A percentile compares a stretch with the other conserved stretches of the same genome.
Conservation (phyloP, 345 rosid species). For the Populus deltoides region DNA sequence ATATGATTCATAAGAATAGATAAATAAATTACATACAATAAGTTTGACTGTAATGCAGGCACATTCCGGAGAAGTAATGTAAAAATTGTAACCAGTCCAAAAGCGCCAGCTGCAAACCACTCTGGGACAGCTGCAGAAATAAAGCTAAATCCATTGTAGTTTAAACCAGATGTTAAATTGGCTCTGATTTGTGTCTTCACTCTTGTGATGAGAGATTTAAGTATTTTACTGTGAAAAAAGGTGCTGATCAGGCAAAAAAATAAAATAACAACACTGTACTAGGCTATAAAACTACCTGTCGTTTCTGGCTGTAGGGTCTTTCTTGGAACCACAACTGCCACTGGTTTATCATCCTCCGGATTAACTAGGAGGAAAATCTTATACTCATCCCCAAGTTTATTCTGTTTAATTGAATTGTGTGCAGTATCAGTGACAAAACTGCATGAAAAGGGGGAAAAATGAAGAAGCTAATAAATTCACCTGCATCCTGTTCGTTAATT, state of each 20-base stretch:
- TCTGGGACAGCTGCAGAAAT: constrained; percentile 79
- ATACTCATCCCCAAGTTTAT: constrained; percentile 73
- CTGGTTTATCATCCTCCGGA: constrained; percentile 96
- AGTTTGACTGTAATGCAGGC: constrained; percentile 76
- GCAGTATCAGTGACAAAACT: constrained; percentile 10
- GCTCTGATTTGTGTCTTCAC: neutral
- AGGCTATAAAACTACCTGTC: constrained; percentile 46
- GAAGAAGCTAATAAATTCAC: constrained; percentile 27
- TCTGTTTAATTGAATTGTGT: constrained; percentile 39
- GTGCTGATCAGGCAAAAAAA: neutral
- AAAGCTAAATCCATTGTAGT: neutral
- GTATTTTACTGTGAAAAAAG: neutral
- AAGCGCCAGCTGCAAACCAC: constrained; percentile 96
- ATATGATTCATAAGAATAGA: neutral
- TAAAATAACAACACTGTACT: neutral
- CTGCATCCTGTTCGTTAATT: constrained; percentile 70
- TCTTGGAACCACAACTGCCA: constrained; percentile 90
- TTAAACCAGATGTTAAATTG: neutral
- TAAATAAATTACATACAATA: constrained; percentile 52
- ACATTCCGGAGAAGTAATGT: constrained; percentile 88
- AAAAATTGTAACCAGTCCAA: constrained; percentile 77
- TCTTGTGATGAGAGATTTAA: constrained; percentile 5
- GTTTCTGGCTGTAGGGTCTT: constrained; percentile 75
- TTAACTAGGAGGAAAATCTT: constrained; percentile 79
- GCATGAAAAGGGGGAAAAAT: neutral